Evolutionary conservation across 2,329 filamentous ascomycete genomes (phyloP).

Genomic region (Zasmidium cellare): DNA sequence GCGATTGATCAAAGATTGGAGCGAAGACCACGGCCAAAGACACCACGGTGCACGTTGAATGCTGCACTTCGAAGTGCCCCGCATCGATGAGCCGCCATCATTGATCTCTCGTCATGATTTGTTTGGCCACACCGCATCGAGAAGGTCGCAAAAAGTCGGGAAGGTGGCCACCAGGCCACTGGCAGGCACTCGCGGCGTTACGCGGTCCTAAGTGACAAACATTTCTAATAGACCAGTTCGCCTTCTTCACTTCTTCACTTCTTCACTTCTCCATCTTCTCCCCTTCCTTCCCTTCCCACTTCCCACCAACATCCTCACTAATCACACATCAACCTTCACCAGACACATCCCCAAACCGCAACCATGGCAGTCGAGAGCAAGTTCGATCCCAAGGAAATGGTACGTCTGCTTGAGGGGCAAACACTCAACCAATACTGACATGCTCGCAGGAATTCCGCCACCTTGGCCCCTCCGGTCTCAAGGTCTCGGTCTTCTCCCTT

Average conservation of each 20-base stretch:
- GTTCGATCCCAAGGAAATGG: conserved; percentile 53
- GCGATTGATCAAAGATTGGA: no score
- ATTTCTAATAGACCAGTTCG: not conserved
- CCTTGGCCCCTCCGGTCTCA: conserved; percentile 49
- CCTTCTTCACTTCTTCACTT: not conserved
- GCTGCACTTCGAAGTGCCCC: not conserved
- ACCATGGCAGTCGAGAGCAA: conserved; percentile 44
- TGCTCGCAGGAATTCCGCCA: conserved; percentile 38
- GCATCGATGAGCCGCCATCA: not conserved
- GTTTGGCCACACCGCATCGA: not conserved
- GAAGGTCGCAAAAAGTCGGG: not conserved
- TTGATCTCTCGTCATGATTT: no score
- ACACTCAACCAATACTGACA: not conserved
- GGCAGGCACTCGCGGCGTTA: not conserved
- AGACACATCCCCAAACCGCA: conserved; percentile 11
- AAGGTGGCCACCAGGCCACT: not conserved
- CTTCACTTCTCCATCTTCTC: not conserved
- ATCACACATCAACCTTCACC: not conserved
- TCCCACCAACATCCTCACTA: not conserved
- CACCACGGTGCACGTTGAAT: not conserved
- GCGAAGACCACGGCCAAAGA: no score
- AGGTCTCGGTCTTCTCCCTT: conserved; percentile 53
- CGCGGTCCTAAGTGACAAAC: not conserved
- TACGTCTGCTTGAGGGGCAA: no score
- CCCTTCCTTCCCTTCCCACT: not conserved